Percentiles rank a stretch among this genome's conserved stretches.
Evolutionary conservation across 1,284 basidiomycete species (phyloP).

Genomic region (Fomitopsis betulina): DNA sequence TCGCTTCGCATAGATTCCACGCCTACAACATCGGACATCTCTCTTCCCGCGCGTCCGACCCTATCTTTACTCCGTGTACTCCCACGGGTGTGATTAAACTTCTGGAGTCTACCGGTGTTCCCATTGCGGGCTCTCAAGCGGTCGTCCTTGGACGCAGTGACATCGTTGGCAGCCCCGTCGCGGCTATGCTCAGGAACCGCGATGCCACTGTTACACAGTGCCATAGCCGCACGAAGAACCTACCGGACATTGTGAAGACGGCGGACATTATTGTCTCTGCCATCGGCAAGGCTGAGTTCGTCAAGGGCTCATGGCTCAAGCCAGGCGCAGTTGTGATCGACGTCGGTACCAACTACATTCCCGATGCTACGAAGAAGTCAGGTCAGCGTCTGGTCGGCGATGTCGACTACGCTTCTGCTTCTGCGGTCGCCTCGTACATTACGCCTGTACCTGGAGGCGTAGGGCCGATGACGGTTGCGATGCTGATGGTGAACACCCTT

Average conservation of each 20-base stretch:
- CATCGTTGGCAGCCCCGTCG: conserved; percentile 96
- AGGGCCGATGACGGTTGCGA: conserved; percentile 98
- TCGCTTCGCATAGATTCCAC: conserved; percentile 70
- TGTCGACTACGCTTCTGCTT: conserved; percentile 83
- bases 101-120: conserved; percentile 79
- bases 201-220: conserved; percentile 99
- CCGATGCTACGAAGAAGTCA: conserved; percentile 89
- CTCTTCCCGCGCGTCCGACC: conserved; percentile 85
- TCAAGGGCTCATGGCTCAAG: conserved; percentile 96
- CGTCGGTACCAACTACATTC: conserved; percentile 96
- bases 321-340: conserved; percentile 92
- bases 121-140: conserved; percentile 74
- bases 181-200: conserved; percentile 82
- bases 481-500: conserved; percentile 97
- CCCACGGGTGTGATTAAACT: conserved; percentile 91
- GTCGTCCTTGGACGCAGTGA: conserved; percentile 97
- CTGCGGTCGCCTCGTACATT: conserved; percentile 80
- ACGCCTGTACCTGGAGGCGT: conserved; percentile 99
- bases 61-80: conserved; percentile 94
- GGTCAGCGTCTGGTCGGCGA: conserved; percentile 97
- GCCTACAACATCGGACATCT: conserved; percentile 98
- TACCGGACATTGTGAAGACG: conserved; percentile 73
- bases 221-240: conserved; percentile 85
- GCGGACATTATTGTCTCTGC: conserved; percentile 95
- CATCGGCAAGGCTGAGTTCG: conserved; percentile 88